Evolutionary conservation across 768 basidiomycete species (phyloP).

Genomic region (Boletus sp.): DNA sequence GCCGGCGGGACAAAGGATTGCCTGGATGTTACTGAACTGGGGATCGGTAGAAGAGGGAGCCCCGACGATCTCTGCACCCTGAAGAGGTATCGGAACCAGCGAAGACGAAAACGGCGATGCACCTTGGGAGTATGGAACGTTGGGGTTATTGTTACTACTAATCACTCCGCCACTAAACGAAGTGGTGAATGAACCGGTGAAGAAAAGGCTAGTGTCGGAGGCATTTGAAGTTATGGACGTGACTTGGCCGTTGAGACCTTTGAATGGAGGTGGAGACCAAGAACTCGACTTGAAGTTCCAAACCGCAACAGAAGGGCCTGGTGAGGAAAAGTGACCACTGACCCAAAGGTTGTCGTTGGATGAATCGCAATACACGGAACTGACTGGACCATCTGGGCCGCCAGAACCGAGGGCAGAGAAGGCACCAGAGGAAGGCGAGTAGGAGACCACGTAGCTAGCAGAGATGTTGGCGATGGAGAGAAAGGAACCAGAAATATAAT

Average conservation of each 20-base stretch:
- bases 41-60: constrained; percentile 61
- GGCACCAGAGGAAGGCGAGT: constrained; percentile 52
- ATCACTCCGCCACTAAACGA: constrained; percentile 56
- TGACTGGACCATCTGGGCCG: constrained; percentile 75
- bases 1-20: constrained; percentile 86
- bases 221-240: constrained; percentile 73
- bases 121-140: constrained; percentile 76
- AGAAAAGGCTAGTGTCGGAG: constrained; percentile 73
- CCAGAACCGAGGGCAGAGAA: constrained; percentile 64
- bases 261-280: constrained; percentile 82
- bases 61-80: constrained; percentile 53
- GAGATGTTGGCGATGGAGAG: constrained; percentile 60
- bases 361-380: constrained; percentile 74
- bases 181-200: constrained; percentile 86
- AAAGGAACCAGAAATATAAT: constrained; percentile 87
- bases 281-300: constrained; percentile 61
- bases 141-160: constrained; percentile 73
- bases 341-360: constrained; percentile 69
- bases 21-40: constrained; percentile 61
- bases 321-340: constrained; percentile 73
- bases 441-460: constrained; percentile 75
- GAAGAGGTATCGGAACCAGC: constrained; percentile 76
- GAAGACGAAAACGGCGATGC: constrained; percentile 88
- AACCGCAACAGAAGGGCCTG: constrained; percentile 64
- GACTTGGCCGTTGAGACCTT: constrained; percentile 71